Percentiles rank a stretch among this genome's conserved stretches.
Evolutionary conservation across 345 rosid species (phyloP).

Genomic region (Euphorbia pulcherrima): DNA sequence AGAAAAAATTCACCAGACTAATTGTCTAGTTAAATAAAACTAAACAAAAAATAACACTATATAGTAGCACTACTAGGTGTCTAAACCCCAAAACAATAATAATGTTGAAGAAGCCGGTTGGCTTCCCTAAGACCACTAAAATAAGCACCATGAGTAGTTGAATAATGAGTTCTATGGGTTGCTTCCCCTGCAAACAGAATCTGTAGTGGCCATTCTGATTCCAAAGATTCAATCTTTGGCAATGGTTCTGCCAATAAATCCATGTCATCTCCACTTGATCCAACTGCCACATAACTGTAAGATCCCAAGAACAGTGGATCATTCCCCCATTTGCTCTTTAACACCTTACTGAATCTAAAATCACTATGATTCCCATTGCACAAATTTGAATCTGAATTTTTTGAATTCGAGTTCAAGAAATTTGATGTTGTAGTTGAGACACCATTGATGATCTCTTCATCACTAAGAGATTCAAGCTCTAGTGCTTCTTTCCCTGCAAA

Average conservation of each 20-base stretch:
- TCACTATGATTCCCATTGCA: constrained; percentile 36
- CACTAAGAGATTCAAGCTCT: constrained; percentile 66
- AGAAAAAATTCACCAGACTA: constrained; percentile 22
- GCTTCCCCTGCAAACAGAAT: constrained; percentile 97
- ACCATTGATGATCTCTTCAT: constrained; percentile 67
- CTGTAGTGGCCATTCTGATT: constrained; percentile 38
- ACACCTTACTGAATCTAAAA: constrained; percentile 44
- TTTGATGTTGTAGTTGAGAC: constrained; percentile 55
- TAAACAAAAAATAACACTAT: neutral
- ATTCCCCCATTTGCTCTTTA: constrained; percentile 86
- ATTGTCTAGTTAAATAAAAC: constrained; percentile 12
- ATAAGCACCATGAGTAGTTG: constrained; percentile 97
- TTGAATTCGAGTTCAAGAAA: constrained; percentile 31
- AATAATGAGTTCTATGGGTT: constrained; percentile 91
- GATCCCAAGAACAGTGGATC: constrained; percentile 90
- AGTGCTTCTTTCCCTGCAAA: constrained; percentile 94
- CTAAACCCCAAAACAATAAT: constrained; percentile 50
- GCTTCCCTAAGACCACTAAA: constrained; percentile 95
- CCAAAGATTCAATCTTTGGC: constrained; percentile 36
- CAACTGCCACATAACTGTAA: constrained; percentile 77
- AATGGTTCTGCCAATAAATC: constrained; percentile 84
- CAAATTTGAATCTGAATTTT: constrained; percentile 10
- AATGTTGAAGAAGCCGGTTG: constrained; percentile 87
- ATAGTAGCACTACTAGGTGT: constrained; percentile 22
- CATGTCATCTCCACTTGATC: constrained; percentile 85